phyloP scores from a whole-genome alignment of 768 basidiomycete genomes.

The Tulasnella sp. region DNA sequence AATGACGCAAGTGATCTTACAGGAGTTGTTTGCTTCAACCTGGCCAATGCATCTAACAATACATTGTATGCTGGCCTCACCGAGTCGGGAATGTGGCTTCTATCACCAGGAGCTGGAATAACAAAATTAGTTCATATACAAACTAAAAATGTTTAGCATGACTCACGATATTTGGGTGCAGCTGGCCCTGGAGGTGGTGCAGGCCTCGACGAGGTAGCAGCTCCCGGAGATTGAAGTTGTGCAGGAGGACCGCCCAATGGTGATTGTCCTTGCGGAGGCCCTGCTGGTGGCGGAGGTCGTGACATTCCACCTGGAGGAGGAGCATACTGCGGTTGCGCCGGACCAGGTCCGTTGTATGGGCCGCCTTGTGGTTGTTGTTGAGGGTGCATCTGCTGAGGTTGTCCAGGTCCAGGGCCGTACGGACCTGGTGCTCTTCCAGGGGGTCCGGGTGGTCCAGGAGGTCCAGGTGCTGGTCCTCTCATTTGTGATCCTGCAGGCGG shows the following conservation, averaged over 20 bases:
- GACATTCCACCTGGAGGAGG: constrained; percentile 19
- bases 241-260: constrained; percentile 1
- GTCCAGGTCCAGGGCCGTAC: too few species aligned
- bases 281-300: constrained; percentile 24
- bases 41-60: constrained; percentile 47
- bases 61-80: constrained; percentile 52
- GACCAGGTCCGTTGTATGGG: too few species aligned
- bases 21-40: constrained; percentile 59
- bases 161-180: constrained; percentile 50
- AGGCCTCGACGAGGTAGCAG: background rate
- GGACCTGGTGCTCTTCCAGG: background rate
- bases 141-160: background rate
- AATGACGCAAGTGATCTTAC: constrained; percentile 33
- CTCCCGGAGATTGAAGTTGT: background rate
- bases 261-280: constrained; percentile 22
- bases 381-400: too few species aligned
- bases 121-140: background rate
- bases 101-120: constrained; percentile 66
- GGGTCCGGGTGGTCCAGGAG: constrained; percentile 10
- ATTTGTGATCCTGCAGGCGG: background rate
- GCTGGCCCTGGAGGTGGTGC: constrained; percentile 29
- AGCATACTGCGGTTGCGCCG: constrained; percentile 29
- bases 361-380: too few species aligned
- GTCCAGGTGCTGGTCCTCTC: background rate
- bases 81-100: constrained; percentile 75